Percentiles rank a stretch among this genome's conserved stretches.
phyloP scores from a whole-genome alignment of 1,284 basidiomycete species.

The Athelia psychrophila region DNA sequence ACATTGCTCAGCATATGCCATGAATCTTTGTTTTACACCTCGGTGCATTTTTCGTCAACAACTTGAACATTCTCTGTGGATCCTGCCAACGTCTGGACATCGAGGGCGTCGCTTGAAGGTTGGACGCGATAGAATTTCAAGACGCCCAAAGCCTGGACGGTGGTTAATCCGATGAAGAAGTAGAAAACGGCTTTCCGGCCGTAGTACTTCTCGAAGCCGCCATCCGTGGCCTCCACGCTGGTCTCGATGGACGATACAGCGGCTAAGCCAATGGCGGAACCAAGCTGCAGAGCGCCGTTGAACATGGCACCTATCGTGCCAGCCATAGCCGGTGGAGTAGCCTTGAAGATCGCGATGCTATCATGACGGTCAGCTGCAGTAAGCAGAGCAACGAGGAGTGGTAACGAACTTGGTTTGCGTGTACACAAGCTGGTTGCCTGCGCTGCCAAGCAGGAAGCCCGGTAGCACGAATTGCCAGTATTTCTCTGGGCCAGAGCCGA shows the following conservation, averaged over 20 bases:
- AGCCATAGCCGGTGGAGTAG: constrained; percentile 42
- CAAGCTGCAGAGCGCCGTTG: constrained; percentile 50
- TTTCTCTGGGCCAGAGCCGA: constrained; percentile 29
- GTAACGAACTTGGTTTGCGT: constrained; percentile 34
- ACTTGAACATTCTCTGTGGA: no score
- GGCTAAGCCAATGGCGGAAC: constrained; percentile 46
- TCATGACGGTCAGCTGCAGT: neutral
- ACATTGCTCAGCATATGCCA: no score
- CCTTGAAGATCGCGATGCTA: constrained; percentile 51
- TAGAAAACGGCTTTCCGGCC: constrained; percentile 46
- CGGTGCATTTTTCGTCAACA: no score
- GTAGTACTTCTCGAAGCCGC: constrained; percentile 28
- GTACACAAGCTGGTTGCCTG: constrained; percentile 31
- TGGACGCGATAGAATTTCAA: constrained; percentile 34
- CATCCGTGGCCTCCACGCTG: constrained; percentile 33
- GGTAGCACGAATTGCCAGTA: constrained; percentile 50
- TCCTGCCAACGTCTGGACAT: neutral
- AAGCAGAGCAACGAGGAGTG: neutral
- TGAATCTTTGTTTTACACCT: no score
- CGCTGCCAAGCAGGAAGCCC: constrained; percentile 43
- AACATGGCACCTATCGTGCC: constrained; percentile 57
- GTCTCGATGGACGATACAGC: constrained; percentile 43
- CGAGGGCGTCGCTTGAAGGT: neutral
- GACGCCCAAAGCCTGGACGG: constrained; percentile 29
- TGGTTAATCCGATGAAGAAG: constrained; percentile 44